Base-by-base conservation (phyloP, 768 basidiomycete genomes). In the Exidia glandulosa region DNA sequence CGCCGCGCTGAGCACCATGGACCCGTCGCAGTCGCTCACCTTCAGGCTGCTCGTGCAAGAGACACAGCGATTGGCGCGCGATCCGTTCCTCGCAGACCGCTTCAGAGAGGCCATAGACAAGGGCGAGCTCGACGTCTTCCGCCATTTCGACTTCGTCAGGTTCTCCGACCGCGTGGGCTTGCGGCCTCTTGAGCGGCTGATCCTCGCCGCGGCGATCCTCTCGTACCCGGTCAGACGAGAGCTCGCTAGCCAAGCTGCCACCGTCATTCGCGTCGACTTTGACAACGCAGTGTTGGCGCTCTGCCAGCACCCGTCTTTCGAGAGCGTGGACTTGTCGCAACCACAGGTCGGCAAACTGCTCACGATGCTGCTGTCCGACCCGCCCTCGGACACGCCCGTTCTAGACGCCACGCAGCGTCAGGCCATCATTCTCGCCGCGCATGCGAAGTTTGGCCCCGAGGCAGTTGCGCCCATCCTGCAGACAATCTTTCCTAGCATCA, bases 91-190 rank as follows among this genome's bases (percentile, higher is more conserved):
- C 52, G 88, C 92, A 58, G 90, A 91, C 75, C 84, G 91, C 64
- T 94, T 94, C 73, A 83, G 90, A 62, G 90, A 93, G 71, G 90
- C 87, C 55, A 82, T 94, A 60, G 88, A 92, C 79, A 88, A 85
- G 70, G 90, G 86, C 57, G 89, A 93, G 69, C 90, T 87, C 52
- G 88, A 91, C 62, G 75, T 84, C 57, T 90, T 93, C 70, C 82
- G 87, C 60, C 79, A 85, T 66, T 92, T 94, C 66, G 90, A 92
- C 78, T 79, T 94, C 57, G 73, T 81, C 61, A 83, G 88, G 74
- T 93, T 93, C 67, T 80, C 81, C 62, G 88, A 93, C 76, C 84
- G 90, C 61, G 76, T 91, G 41, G 87, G 87, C 57, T 78, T 94
- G 50, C 81, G 85, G 50, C 82, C 91, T 23, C 80, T 93, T 59